Evolutionary conservation across 768 basidiomycete species (phyloP).

Genomic region (Omphalotus guepiniiformis): DNA sequence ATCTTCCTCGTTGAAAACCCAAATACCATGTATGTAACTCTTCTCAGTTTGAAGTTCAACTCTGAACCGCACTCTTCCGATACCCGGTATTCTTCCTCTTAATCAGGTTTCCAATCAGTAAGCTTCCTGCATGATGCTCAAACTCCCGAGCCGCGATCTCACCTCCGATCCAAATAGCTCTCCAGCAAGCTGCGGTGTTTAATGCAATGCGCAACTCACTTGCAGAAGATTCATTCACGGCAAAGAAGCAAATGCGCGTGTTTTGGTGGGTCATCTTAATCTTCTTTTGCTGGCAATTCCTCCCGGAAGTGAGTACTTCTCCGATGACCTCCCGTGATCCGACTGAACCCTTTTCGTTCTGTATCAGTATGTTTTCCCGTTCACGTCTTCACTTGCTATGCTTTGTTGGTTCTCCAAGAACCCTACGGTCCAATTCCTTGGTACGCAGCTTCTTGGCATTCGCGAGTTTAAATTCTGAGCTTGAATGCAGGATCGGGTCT

Average conservation of each 20-base stretch:
- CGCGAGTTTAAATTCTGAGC: constrained; percentile 3
- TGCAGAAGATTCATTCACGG: constrained; percentile 5
- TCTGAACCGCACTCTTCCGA: background rate
- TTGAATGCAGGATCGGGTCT: constrained; percentile 16
- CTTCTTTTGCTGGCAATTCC: constrained; percentile 17
- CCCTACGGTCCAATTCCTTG: constrained; percentile 16
- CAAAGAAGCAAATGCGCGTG: constrained; percentile 19
- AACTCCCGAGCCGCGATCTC: background rate
- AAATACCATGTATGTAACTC: constrained; percentile 12
- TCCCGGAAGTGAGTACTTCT: constrained; percentile 16
- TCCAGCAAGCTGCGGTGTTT: constrained; percentile 14
- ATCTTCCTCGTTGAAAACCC: constrained; percentile 20
- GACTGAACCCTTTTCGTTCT: too few relatives aligned
- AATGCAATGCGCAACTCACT: constrained; percentile 11
- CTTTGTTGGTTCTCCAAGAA: constrained; percentile 22
- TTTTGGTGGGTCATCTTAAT: constrained; percentile 17
- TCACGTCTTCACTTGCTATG: constrained; percentile 21
- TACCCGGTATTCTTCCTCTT: background rate
- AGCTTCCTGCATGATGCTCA: background rate
- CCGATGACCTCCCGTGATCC: too few relatives aligned
- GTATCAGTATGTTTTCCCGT: constrained; percentile 23
- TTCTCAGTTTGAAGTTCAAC: background rate
- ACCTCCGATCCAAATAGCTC: constrained; percentile 14
- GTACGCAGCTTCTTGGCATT: background rate
- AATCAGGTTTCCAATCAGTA: background rate